A percentile compares a stretch with the other conserved stretches of the same genome.
phyloP scores from a whole-genome alignment of 75 land plant genomes.

The Cryptomeria japonica region DNA sequence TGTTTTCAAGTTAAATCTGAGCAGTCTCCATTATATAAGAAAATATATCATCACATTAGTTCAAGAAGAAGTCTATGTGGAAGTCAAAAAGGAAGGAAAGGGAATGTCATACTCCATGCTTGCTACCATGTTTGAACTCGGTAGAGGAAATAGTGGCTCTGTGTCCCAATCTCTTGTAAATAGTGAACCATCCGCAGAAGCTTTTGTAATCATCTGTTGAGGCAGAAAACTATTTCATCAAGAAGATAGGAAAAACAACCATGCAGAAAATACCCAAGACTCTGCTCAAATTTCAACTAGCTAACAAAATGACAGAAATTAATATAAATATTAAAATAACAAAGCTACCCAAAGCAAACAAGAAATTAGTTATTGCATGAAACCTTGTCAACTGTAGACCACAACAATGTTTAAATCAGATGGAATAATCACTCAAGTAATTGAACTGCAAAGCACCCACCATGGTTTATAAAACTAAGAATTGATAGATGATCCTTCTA shows the following conservation, averaged over 20 bases:
- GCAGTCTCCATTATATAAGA: background rate
- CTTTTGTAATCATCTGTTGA: slow-evolving; percentile 77
- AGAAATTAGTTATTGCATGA: background rate
- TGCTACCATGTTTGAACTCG: slow-evolving; percentile 23
- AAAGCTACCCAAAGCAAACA: background rate
- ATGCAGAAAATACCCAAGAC: background rate
- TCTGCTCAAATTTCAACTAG: background rate
- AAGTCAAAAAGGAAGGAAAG: background rate
- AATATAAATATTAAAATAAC: background rate
- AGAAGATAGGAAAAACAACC: background rate
- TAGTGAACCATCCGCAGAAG: slow-evolving; percentile 87
- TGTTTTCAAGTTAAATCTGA: background rate
- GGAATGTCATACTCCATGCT: slow-evolving; percentile 41
- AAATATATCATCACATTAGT: background rate
- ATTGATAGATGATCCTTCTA: background rate
- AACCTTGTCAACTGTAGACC: background rate
- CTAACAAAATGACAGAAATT: background rate
- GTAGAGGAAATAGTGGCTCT: slow-evolving; percentile 90
- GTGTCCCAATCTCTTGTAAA: slow-evolving; percentile 85
- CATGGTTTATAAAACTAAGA: background rate
- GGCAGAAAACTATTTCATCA: slow-evolving; percentile 1
- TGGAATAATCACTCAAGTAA: background rate
- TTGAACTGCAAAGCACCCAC: background rate
- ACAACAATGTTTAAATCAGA: background rate
- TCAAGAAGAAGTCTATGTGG: background rate